Evolutionary conservation across 139 green algal species (phyloP), one percentile per base, ranked within the genome.

Genomic region (Mychonastes homosphaera): DNA sequence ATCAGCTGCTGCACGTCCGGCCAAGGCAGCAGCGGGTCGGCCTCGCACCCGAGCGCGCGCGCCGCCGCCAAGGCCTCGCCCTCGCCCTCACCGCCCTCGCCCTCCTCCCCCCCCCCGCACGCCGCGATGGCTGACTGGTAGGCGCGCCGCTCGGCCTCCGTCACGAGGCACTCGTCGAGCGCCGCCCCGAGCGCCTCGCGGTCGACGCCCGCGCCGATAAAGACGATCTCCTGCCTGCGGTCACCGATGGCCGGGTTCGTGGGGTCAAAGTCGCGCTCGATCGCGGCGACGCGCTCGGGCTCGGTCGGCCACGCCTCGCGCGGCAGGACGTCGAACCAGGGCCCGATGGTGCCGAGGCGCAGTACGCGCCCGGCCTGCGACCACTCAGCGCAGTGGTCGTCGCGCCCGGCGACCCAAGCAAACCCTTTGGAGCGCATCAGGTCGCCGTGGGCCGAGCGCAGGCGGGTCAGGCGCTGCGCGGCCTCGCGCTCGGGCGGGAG

Each of bases 201-300:
- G 38, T 84, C 64, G 78, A 90, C 86, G 29, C 54, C 46, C 38
- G 28, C 35, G 26, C 83, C 83, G 46, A 91, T 91, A 74, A 91
- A 91, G 16, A 90, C 79, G 50, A 91, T 76, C 71, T 89, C 83
- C 64, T 91, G 83, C 4, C 79, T 63, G 18, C 83, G 56, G 73
- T 91, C 83, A 1, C 79, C 78, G 0, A 58, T 43, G 27, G 6
- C n/a, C 33, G 13, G 23, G 18, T 2, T 18, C 6, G 36, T 48
- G 43, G 49, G 30, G 19, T 34, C 53, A 53, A 83, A 76, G 64
- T 83, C 76, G 3, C 52, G 41, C 29, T 44, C 32, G 45, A 84
- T 76, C 21, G 66, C 35, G 10, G 50, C 39, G 1, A 40, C 39
- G 16, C 62, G 32, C 16, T 52, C 40, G 2, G 32, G 29, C n/a